phyloP scores from a whole-genome alignment of 345 rosid genomes.

The Gossypium thurberi region DNA sequence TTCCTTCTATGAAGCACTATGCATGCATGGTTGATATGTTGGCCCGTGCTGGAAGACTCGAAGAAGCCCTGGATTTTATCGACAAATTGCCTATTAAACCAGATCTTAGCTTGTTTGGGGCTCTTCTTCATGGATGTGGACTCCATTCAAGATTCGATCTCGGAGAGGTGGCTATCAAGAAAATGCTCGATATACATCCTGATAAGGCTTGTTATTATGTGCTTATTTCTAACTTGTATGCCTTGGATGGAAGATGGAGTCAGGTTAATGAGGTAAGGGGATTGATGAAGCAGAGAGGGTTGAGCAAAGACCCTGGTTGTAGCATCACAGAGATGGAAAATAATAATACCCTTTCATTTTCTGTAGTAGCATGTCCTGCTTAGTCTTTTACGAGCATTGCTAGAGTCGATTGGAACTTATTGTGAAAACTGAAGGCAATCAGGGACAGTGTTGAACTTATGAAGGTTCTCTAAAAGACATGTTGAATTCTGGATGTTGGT shows the following conservation, averaged over 20 bases:
- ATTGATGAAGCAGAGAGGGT: conserved; percentile 60
- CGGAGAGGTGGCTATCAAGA: conserved; percentile 57
- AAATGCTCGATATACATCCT: conserved; percentile 59
- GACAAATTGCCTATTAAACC: conserved; percentile 68
- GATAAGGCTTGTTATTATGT: conserved; percentile 75
- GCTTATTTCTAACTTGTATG: conserved; percentile 66
- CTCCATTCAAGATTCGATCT: conserved; percentile 81
- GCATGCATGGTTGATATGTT: conserved; percentile 76
- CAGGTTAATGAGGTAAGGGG: conserved; percentile 55
- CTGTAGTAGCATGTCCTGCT: conserved; percentile 24
- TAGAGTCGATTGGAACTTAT: background rate
- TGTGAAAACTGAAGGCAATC: background rate
- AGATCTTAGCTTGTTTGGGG: conserved; percentile 48
- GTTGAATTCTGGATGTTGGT: conserved; percentile 1
- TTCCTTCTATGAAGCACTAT: conserved; percentile 71
- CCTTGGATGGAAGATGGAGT: conserved; percentile 80
- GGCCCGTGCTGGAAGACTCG: conserved; percentile 81
- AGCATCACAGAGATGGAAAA: conserved; percentile 49
- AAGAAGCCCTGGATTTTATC: conserved; percentile 67
- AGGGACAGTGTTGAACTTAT: background rate
- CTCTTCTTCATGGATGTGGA: conserved; percentile 87
- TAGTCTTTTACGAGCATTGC: background rate
- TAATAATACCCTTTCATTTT: conserved; percentile 12
- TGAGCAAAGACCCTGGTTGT: conserved; percentile 50
- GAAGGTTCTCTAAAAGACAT: background rate